These are phyloP conservation scores for Nectriaceae sp. DNA, from an alignment of 2,329 filamentous ascomycete species.

Conservation along the genomic window DNA sequence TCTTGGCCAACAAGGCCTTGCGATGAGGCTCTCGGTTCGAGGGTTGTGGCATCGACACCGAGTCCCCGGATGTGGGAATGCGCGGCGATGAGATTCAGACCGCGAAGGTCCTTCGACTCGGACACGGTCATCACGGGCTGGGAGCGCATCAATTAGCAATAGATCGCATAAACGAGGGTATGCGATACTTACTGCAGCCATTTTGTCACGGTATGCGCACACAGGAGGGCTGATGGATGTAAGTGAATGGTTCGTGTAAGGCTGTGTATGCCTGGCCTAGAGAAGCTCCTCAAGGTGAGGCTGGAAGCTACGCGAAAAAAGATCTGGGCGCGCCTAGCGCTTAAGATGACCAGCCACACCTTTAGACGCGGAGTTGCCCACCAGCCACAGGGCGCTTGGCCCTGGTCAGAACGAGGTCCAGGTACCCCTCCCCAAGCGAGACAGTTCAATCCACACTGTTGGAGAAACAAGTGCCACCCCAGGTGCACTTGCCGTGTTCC, in stretches of 20 bases:
- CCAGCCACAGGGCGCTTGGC: too few species aligned
- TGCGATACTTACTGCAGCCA: slow-evolving; percentile 53
- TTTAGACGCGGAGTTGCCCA: slow-evolving; percentile 7
- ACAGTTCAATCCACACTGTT: too few species aligned
- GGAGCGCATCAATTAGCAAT: slow-evolving; percentile 22
- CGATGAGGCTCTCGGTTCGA: slow-evolving; percentile 82
- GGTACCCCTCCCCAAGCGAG: too few species aligned
- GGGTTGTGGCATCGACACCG: slow-evolving; percentile 86
- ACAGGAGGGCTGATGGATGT: slow-evolving; percentile 7
- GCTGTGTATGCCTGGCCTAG: slow-evolving; percentile 5
- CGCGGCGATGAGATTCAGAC: slow-evolving; percentile 95
- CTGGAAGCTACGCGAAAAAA: slow-evolving; percentile 18
- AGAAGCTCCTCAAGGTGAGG: slow-evolving; percentile 9
- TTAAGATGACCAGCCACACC: too few species aligned
- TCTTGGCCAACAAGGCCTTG: slow-evolving; percentile 96
- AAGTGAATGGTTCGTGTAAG: slow-evolving; percentile 14
- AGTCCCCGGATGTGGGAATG: slow-evolving; percentile 98
- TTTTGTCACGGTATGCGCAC: slow-evolving; percentile 37
- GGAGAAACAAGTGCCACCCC: too few species aligned
- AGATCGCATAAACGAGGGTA: slow-evolving; percentile 6
- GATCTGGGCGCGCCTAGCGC: slow-evolving; percentile 19
- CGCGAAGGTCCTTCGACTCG: slow-evolving; percentile 93
- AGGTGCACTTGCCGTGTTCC: too few species aligned
- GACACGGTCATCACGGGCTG: slow-evolving; percentile 76
- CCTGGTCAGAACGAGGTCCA: too few species aligned